These are phyloP conservation scores for Pichia sp. DNA, from an alignment of 1,139 yeast species.

Conservation along the genomic window DNA sequence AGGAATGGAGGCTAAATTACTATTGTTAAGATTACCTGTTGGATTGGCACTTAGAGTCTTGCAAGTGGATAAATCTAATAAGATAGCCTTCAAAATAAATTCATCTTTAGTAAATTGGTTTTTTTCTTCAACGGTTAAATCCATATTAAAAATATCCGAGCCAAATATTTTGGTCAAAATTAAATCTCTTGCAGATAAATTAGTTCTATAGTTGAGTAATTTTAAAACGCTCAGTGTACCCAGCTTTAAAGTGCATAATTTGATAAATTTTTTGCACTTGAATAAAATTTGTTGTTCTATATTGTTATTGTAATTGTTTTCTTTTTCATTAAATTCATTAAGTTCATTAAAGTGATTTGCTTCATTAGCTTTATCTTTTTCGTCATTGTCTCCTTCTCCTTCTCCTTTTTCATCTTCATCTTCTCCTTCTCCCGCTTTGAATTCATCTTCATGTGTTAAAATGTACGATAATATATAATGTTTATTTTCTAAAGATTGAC, in stretches of 20 bases:
- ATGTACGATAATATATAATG: constrained; percentile 43
- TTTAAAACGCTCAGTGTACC: constrained; percentile 82
- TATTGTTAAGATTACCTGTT: neutral
- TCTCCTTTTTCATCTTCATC: neutral
- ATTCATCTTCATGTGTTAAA: constrained; percentile 17
- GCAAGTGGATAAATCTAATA: constrained; percentile 34
- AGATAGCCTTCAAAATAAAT: constrained; percentile 29
- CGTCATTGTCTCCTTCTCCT: neutral
- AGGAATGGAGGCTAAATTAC: neutral
- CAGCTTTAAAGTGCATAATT: constrained; percentile 67
- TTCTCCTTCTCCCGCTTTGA: neutral
- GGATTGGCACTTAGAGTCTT: neutral
- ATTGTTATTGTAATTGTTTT: neutral
- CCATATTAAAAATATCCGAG: constrained; percentile 27
- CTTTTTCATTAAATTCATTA: neutral
- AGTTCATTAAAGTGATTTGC: too few species aligned
- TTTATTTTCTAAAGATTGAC: constrained; percentile 46
- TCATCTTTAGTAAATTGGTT: constrained; percentile 9
- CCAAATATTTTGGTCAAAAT: constrained; percentile 67
- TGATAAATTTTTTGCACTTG: constrained; percentile 17
- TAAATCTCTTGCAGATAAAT: constrained; percentile 52
- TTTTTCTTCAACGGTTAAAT: constrained; percentile 7
- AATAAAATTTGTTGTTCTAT: neutral
- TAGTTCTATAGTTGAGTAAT: constrained; percentile 65
- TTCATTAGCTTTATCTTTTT: neutral